Conservation (phyloP, 768 basidiomycete genomes). For the Auricularia cornea region DNA sequence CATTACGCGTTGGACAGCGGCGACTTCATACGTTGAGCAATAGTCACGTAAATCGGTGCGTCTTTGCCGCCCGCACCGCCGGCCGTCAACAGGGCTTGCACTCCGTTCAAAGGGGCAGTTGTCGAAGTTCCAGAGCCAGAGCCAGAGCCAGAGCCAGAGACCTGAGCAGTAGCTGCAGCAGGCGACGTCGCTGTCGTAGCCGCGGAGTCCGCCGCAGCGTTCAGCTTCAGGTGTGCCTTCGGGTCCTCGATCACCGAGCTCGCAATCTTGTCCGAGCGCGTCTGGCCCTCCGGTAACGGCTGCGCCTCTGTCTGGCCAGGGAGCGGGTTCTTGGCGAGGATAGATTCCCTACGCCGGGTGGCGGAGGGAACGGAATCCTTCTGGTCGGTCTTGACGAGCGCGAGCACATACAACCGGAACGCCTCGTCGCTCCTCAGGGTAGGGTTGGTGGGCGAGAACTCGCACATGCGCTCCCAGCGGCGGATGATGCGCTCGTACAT, state of each 20-base stretch:
- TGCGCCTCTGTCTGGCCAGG: not conserved
- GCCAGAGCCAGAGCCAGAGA: not conserved
- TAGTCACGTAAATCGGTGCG: not conserved
- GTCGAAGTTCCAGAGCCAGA: not conserved
- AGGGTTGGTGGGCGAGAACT: conserved; percentile 71
- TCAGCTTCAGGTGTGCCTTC: not conserved
- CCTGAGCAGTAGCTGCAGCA: not conserved
- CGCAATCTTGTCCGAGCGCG: not conserved
- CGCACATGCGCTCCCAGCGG: conserved; percentile 77
- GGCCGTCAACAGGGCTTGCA: not conserved
- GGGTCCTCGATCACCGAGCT: not conserved
- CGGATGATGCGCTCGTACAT: conserved; percentile 66
- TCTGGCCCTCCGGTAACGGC: not conserved
- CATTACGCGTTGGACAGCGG: not conserved
- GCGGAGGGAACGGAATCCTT: conserved; percentile 52
- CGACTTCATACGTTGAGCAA: not conserved
- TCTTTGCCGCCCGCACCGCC: not conserved
- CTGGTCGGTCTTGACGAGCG: conserved; percentile 52
- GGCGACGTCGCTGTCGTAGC: not conserved
- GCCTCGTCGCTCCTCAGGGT: conserved; percentile 61
- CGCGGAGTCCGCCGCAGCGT: not conserved
- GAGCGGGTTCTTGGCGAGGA: conserved; percentile 36
- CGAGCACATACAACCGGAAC: conserved; percentile 68
- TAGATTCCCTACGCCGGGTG: conserved; percentile 58
- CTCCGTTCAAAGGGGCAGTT: not conserved